These are phyloP conservation scores for Trypanosoma lewisi DNA, from an alignment of 208 protist genomes.

Conservation along the genomic window DNA sequence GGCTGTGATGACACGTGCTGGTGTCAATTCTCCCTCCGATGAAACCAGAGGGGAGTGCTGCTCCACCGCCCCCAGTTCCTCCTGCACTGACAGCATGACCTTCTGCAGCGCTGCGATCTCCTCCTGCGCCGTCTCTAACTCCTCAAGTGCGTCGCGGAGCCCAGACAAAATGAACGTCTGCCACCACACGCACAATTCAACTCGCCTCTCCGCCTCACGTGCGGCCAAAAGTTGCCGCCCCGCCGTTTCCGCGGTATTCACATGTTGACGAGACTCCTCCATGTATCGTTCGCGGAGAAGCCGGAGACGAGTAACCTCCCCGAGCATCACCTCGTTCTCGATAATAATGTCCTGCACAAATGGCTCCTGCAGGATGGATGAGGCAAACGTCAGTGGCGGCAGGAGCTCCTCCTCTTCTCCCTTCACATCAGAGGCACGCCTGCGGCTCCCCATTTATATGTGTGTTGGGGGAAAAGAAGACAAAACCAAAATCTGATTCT, in stretches of 20 bases:
- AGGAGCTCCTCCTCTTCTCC: not conserved
- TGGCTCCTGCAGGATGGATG: conserved; percentile 24
- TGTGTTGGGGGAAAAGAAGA: too few relatives aligned
- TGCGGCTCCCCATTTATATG: too few relatives aligned
- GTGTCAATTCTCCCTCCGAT: conserved; percentile 16
- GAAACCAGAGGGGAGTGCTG: not conserved
- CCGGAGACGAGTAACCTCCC: conserved; percentile 34
- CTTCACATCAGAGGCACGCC: not conserved
- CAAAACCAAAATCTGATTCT: not conserved
- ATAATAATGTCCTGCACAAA: conserved; percentile 50
- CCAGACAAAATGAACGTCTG: conserved; percentile 8
- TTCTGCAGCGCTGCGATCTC: conserved; percentile 35
- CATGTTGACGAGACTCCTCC: conserved; percentile 8
- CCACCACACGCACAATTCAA: conserved; percentile 1
- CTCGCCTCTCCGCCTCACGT: conserved; percentile 7
- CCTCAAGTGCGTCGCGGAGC: conserved; percentile 22
- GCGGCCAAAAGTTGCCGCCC: conserved; percentile 8
- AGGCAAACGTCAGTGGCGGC: not conserved
- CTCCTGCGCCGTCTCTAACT: conserved; percentile 9
- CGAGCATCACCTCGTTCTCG: conserved; percentile 53
- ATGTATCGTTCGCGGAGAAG: conserved; percentile 2
- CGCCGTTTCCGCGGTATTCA: conserved; percentile 23
- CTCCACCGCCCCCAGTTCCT: conserved; percentile 27
- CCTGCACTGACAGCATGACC: conserved; percentile 49
- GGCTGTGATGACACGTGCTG: conserved; percentile 18